phyloP scores from a whole-genome alignment of 2,329 filamentous ascomycete species.

The Aspergillus aculeatinus region DNA sequence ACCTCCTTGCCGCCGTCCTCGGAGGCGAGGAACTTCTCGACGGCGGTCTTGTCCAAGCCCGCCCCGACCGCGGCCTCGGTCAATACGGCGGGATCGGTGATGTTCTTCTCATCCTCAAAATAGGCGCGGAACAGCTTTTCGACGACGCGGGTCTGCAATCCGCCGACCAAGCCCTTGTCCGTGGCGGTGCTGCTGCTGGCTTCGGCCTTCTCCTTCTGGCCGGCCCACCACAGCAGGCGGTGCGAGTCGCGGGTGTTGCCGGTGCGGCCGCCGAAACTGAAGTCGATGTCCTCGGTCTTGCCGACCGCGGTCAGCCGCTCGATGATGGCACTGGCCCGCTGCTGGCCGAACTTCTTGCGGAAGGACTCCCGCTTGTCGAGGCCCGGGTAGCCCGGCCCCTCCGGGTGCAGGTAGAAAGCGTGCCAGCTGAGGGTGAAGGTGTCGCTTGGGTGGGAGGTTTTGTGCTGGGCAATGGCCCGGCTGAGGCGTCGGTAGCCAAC shows the following conservation, averaged over 20 bases:
- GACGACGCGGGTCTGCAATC: conserved; percentile 59
- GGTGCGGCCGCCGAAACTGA: conserved; percentile 67
- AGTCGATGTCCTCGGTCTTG: conserved; percentile 66
- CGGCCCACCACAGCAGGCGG: conserved; percentile 69
- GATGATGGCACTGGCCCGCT: conserved; percentile 59
- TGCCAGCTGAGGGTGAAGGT: conserved; percentile 73
- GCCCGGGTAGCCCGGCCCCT: conserved; percentile 52
- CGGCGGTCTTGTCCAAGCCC: conserved; percentile 55
- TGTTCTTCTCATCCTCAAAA: conserved; percentile 64
- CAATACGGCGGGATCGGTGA: conserved; percentile 58
- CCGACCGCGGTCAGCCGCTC: conserved; percentile 60
- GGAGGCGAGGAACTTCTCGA: conserved; percentile 54
- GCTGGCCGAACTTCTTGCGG: conserved; percentile 62
- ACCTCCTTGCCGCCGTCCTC: conserved; percentile 59
- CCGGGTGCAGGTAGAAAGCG: conserved; percentile 77
- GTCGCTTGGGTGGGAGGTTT: conserved; percentile 63
- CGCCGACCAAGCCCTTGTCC: conserved; percentile 41
- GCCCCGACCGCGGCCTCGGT: conserved; percentile 53
- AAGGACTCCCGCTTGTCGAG: conserved; percentile 59
- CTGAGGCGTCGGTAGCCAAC: conserved; percentile 75
- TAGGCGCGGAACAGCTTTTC: conserved; percentile 65
- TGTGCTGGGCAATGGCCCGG: conserved; percentile 67
- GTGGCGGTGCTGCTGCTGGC: neutral
- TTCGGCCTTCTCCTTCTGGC: conserved; percentile 43
- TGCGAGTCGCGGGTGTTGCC: conserved; percentile 81